These are phyloP conservation scores for Agaricus bisporus DNA, from an alignment of 768 basidiomycete species.

Conservation along the genomic window DNA sequence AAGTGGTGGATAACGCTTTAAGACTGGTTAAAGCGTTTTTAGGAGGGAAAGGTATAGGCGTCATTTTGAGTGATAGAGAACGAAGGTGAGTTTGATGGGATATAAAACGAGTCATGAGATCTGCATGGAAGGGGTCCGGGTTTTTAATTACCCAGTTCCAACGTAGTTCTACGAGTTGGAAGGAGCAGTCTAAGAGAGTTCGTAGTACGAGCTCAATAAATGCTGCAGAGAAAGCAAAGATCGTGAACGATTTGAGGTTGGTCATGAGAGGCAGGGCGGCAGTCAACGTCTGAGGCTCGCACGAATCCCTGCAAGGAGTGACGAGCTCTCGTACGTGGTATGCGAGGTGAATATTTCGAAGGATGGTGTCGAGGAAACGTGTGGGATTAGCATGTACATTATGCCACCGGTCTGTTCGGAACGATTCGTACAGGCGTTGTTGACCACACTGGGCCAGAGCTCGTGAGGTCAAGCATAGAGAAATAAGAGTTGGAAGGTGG, in stretches of 20 bases:
- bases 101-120: neutral
- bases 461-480: neutral
- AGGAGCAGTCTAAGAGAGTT: neutral
- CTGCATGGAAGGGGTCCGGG: neutral
- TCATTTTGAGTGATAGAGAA: constrained; percentile 3
- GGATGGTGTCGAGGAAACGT: neutral
- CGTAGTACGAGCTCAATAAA: neutral
- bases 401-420: neutral
- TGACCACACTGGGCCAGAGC: neutral
- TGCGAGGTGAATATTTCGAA: neutral
- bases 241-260: constrained; percentile 5
- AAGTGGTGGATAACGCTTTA: neutral
- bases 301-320: neutral
- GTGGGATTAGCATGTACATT: neutral
- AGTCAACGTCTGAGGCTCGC: neutral
- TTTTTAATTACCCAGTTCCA: neutral
- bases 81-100: neutral
- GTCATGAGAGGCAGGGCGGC: neutral
- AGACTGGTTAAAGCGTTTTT: neutral
- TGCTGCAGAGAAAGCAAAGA: neutral
- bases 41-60: neutral
- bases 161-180: neutral
- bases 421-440: neutral
- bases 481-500: neutral
- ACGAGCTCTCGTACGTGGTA: neutral